Evolutionary conservation across 768 basidiomycete genomes (phyloP).

Genomic region (Asterophora lycoperdoides): DNA sequence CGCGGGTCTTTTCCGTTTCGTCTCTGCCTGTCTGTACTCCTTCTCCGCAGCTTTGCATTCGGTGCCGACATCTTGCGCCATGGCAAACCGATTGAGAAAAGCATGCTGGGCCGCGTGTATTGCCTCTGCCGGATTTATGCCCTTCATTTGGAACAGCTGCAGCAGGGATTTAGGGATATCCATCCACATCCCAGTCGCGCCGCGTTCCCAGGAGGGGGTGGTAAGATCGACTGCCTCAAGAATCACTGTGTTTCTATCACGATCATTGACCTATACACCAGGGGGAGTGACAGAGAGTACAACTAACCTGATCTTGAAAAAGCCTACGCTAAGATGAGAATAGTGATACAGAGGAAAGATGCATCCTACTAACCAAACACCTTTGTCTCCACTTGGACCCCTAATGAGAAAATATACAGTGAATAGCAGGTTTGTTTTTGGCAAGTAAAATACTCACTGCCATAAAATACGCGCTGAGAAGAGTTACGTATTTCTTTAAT

Average conservation of each 20-base stretch:
- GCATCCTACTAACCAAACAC: slow-evolving; percentile 61
- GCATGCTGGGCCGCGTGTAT: slow-evolving; percentile 88
- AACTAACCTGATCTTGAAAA: slow-evolving; percentile 70
- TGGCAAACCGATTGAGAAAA: slow-evolving; percentile 69
- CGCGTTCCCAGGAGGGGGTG: slow-evolving; percentile 71
- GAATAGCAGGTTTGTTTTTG: neutral
- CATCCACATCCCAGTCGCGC: slow-evolving; percentile 75
- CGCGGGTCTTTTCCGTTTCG: slow-evolving; percentile 63
- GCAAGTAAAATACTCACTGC: slow-evolving; percentile 44
- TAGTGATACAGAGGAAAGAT: neutral
- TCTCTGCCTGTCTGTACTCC: slow-evolving; percentile 53
- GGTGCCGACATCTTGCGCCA: slow-evolving; percentile 67
- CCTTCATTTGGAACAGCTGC: slow-evolving; percentile 46
- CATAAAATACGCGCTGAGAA: slow-evolving; percentile 60
- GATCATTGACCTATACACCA: neutral
- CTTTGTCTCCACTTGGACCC: slow-evolving; percentile 57
- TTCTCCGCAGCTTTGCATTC: slow-evolving; percentile 83
- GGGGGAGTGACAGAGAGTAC: neutral
- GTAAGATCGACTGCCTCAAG: slow-evolving; percentile 77
- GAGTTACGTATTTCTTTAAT: slow-evolving; percentile 62
- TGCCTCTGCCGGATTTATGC: slow-evolving; percentile 67
- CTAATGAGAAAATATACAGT: slow-evolving; percentile 29
- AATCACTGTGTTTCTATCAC: slow-evolving; percentile 52
- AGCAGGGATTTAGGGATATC: slow-evolving; percentile 60
- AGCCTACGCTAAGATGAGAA: slow-evolving; percentile 41